Base-by-base conservation (phyloP, 371 early-diverging fungal species). In the Rhizopus stolonifer region DNA sequence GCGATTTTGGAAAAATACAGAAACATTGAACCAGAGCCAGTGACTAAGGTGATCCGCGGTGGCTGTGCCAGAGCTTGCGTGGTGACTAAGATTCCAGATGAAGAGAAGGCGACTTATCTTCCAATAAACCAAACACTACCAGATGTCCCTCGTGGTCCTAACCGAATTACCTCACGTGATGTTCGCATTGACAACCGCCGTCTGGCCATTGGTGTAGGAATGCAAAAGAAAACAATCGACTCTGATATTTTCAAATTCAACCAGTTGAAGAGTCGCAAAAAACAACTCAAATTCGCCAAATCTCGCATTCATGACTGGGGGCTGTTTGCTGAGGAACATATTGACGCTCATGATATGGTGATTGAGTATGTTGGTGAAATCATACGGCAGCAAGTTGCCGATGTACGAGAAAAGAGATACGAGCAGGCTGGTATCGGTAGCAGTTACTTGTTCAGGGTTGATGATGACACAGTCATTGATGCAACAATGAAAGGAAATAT, bases 291-390 rank as follows among this genome's bases (percentile, higher is more conserved):
- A 33, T 95, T 98, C 66, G 93, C 91, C 1, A 89, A 88, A 60
- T 90, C 91, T 4, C 79, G 83, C 13, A 98, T 98, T 63, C 99
- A 98, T 65, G 93, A 93, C 68, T 96, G 94, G 95, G 99, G 99
- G 0, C 69, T 98, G 56, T 98, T 93, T 85, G 93, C 97, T 7
- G 79, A 86, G 61, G 95, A 95, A 68, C 81, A 79, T 33, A 94
- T 98, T 50, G 90, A 90, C 56, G 86, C 86, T 22, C 83, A 86
- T 61, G 98, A 99, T 50, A 88, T 99, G 80, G 95, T 99, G 25
- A 96, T 99, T 51, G 95, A 98, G 72, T 99, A 99, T 62, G 90
- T 97, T 42, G 99, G 99, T n/a, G 99, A 99, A 77, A 77, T 92
- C 24, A 93, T 99, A 56, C 88, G 99, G 32, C 91, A 93, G 48